Conservation (phyloP, 768 basidiomycete genomes). For the Suillus plorans region DNA sequence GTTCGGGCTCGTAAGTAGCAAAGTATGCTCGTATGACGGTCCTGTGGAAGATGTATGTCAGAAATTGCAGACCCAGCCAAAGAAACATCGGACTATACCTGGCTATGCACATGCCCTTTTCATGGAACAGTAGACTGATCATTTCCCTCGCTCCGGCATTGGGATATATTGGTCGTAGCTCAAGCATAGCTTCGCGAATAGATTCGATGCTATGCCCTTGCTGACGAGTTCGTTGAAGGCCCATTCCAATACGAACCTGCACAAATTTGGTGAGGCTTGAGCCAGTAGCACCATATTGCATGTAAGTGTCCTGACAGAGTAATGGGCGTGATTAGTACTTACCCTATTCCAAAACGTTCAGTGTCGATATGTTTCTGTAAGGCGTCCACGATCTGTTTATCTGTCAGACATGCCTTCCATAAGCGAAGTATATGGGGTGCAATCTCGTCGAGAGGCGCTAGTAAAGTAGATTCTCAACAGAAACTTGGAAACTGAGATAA, state of each 20-base stretch:
- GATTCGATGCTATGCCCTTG: neutral
- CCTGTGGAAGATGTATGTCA: neutral
- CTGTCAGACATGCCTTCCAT: neutral
- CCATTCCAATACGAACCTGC: neutral
- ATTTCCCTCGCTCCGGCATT: neutral
- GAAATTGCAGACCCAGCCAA: neutral
- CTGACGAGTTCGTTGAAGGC: neutral
- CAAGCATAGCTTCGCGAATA: neutral
- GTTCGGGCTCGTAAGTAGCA: neutral
- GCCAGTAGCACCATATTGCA: neutral
- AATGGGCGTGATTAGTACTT: neutral
- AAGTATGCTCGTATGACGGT: neutral
- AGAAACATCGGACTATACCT: neutral
- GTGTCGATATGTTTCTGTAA: neutral
- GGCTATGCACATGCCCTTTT: neutral
- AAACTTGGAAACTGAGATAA: no score
- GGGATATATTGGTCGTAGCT: neutral
- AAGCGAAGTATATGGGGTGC: neutral
- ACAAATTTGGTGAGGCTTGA: neutral
- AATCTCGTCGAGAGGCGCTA: neutral
- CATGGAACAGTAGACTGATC: neutral
- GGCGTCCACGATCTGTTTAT: neutral
- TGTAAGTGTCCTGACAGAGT: no score
- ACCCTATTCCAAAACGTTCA: neutral
- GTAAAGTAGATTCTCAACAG: no score